These are phyloP conservation scores for Zalaria sp. DNA, from an alignment of 2,329 filamentous ascomycete genomes.

Conservation along the genomic window DNA sequence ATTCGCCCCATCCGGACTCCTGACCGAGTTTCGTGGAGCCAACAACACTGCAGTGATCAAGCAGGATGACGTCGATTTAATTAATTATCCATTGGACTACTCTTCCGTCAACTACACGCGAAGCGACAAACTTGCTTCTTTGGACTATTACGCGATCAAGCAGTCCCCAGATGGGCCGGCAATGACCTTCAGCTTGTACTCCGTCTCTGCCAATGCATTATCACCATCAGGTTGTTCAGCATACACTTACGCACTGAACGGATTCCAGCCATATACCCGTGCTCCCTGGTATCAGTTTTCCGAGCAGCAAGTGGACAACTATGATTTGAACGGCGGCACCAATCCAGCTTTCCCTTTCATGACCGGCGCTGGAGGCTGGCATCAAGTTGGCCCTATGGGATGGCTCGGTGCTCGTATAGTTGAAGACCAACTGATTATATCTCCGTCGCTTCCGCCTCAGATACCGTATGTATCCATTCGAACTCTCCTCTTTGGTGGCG, in stretches of 20 bases:
- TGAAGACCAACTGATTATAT: conserved; percentile 45
- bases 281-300: conserved; percentile 59
- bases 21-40: conserved; percentile 7
- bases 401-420: conserved; percentile 51
- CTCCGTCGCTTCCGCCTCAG: conserved; percentile 52
- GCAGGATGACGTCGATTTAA: conserved; percentile 55
- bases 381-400: conserved; percentile 53
- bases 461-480: conserved; percentile 46
- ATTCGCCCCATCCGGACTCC: conserved; percentile 7
- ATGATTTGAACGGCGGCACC: conserved; percentile 46
- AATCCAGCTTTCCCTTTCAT: conserved; percentile 59
- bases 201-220: conserved; percentile 50
- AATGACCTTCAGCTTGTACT: conserved; percentile 61
- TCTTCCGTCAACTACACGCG: conserved; percentile 29
- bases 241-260: conserved; percentile 53
- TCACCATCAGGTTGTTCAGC: conserved; percentile 53
- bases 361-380: conserved; percentile 55
- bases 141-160: conserved; percentile 51
- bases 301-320: conserved; percentile 52
- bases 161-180: conserved; percentile 55
- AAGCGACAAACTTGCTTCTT: conserved; percentile 26
- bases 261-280: conserved; percentile 48
- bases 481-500: conserved; percentile 53
- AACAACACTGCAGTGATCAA: conserved; percentile 32
- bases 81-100: conserved; percentile 48